phyloP scores from a whole-genome alignment of 2,329 filamentous ascomycete genomes.

The Rutstroemia sp. region DNA sequence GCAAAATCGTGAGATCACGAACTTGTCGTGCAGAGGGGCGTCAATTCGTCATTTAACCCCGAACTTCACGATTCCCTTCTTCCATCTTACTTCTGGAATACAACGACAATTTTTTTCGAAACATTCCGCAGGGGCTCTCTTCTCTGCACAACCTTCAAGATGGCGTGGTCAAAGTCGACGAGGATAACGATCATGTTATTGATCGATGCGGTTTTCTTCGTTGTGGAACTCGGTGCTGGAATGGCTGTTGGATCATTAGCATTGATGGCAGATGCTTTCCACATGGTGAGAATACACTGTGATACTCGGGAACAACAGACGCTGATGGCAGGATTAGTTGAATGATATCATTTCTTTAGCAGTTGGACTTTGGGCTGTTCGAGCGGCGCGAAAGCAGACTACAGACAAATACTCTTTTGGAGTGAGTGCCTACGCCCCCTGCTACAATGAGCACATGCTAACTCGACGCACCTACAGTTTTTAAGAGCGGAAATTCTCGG shows the following conservation, averaged over 20 bases:
- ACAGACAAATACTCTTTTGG: slow-evolving; percentile 95
- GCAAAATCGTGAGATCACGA: neutral
- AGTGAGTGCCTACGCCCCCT: slow-evolving; percentile 41
- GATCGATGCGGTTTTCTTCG: slow-evolving; percentile 85
- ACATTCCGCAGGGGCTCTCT: neutral
- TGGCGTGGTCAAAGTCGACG: slow-evolving; percentile 87
- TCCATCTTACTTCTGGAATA: neutral
- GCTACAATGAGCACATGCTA: slow-evolving; percentile 11
- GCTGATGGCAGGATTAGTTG: slow-evolving; percentile 45
- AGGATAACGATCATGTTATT: slow-evolving; percentile 88
- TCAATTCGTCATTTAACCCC: neutral
- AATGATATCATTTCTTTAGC: slow-evolving; percentile 95
- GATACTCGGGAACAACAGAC: neutral
- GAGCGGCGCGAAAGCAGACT: slow-evolving; percentile 73
- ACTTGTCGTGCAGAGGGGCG: neutral
- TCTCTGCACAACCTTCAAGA: slow-evolving; percentile 31
- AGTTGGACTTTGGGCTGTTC: slow-evolving; percentile 93
- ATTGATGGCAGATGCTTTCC: slow-evolving; percentile 92
- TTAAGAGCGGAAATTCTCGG: slow-evolving; percentile 95
- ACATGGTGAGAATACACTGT: slow-evolving; percentile 62
- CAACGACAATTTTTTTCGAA: neutral
- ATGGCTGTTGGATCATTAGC: slow-evolving; percentile 87
- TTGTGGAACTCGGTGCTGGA: slow-evolving; percentile 79
- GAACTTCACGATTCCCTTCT: neutral
- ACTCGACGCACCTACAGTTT: slow-evolving; percentile 50